Evolutionary conservation across 768 basidiomycete genomes (phyloP).

Genomic region (Trametes cubensis): DNA sequence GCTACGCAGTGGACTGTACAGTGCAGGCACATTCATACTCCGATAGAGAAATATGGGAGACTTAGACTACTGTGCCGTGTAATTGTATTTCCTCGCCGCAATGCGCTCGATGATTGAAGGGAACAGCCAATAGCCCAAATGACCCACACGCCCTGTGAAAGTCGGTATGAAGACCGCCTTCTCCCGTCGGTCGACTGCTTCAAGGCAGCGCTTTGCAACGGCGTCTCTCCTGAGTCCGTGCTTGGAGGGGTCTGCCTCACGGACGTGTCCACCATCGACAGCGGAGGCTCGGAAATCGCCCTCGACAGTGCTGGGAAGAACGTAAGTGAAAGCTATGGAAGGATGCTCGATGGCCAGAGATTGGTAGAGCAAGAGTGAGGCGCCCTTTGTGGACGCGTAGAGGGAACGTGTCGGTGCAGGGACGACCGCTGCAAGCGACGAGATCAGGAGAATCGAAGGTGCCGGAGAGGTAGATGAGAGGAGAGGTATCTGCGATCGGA

Average conservation of each 20-base stretch:
- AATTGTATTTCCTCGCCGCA: constrained; percentile 70
- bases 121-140: constrained; percentile 66
- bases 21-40: not conserved
- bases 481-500: constrained; percentile 65
- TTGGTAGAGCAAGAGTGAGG: constrained; percentile 76
- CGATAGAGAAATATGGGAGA: not conserved
- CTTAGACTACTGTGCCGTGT: constrained; percentile 22
- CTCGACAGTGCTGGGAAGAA: constrained; percentile 73
- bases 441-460: constrained; percentile 79
- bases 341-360: constrained; percentile 82
- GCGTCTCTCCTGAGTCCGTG: constrained; percentile 58
- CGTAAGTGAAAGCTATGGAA: constrained; percentile 57
- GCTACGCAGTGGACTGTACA: not conserved
- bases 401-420: constrained; percentile 86
- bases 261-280: constrained; percentile 56
- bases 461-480: constrained; percentile 62
- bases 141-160: constrained; percentile 46
- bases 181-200: constrained; percentile 60
- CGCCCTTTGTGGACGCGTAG: constrained; percentile 83
- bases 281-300: constrained; percentile 81
- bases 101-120: constrained; percentile 59
- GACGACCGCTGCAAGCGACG: constrained; percentile 75
- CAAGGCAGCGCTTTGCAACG: constrained; percentile 63
- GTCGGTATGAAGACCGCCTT: constrained; percentile 62
- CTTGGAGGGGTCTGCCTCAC: constrained; percentile 54